Conservation (phyloP, 2,329 filamentous ascomycete species). For the Capronia coronata region DNA sequence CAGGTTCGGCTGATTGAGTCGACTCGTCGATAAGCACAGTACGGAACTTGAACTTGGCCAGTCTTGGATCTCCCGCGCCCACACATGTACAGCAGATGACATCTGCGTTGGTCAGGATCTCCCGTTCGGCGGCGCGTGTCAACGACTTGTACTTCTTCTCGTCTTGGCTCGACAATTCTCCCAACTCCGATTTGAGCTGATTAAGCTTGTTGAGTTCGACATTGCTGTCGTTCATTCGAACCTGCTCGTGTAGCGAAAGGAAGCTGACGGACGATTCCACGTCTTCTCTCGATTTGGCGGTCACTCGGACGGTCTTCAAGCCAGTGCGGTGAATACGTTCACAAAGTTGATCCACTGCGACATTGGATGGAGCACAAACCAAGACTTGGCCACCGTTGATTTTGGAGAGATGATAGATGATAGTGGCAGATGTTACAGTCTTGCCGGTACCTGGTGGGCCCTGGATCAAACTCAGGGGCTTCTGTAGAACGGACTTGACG, state of each 20-base stretch:
- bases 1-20: conserved; percentile 93
- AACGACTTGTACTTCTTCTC: conserved; percentile 98
- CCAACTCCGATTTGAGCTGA: conserved; percentile 83
- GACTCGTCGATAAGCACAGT: conserved; percentile 98
- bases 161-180: conserved; percentile 87
- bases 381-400: conserved; percentile 91
- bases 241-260: conserved; percentile 90
- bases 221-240: conserved; percentile 95
- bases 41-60: conserved; percentile 96
- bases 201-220: conserved; percentile 86
- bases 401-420: conserved; percentile 96
- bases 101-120: conserved; percentile 90
- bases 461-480: conserved; percentile 90
- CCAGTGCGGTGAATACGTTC: conserved; percentile 93
- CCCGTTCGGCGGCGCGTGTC: conserved; percentile 85
- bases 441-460: conserved; percentile 96
- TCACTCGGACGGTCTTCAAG: conserved; percentile 92
- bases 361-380: conserved; percentile 95
- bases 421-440: conserved; percentile 95
- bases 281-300: conserved; percentile 97
- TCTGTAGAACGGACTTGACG: conserved; percentile 89
- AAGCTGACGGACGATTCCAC: conserved; percentile 98
- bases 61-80: conserved; percentile 87
- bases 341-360: conserved; percentile 95
- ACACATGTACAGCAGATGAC: conserved; percentile 99